A percentile compares a stretch with the other conserved stretches of the same genome.
Conservation (phyloP, 1,139 yeast species). For the Pichia sp. region DNA sequence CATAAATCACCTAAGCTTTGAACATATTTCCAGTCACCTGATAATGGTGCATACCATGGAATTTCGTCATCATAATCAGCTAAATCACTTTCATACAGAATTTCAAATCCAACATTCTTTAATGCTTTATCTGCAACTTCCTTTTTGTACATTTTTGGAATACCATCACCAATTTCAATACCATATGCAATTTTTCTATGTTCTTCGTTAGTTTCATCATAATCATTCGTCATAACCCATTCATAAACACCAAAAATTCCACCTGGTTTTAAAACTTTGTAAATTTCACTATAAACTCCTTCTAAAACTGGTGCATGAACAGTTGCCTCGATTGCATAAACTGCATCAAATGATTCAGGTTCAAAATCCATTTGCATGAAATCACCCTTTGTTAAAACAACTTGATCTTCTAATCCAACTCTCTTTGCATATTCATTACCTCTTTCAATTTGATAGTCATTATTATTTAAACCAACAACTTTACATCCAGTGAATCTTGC, state of each 20-base stretch:
- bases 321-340: conserved; percentile 97
- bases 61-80: conserved; percentile 77
- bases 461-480: conserved; percentile 89
- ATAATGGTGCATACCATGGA: conserved; percentile 97
- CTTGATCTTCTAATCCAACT: conserved; percentile 60
- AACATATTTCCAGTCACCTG: conserved; percentile 87
- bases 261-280: conserved; percentile 94
- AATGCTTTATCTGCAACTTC: conserved; percentile 86
- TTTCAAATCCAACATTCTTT: conserved; percentile 79
- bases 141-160: conserved; percentile 89
- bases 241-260: conserved; percentile 97
- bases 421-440: conserved; percentile 75
- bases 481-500: conserved; percentile 83
- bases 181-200: conserved; percentile 96
- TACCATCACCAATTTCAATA: conserved; percentile 97
- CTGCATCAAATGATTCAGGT: conserved; percentile 87
- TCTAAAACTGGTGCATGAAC: conserved; percentile 96
- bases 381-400: conserved; percentile 91
- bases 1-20: conserved; percentile 73
- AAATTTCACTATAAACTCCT: conserved; percentile 93
- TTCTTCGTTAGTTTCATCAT: conserved; percentile 79
- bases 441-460: conserved; percentile 93
- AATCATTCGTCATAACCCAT: conserved; percentile 96
- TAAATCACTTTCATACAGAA: conserved; percentile 69
- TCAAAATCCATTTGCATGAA: conserved; percentile 99